Conservation (phyloP, 2,329 filamentous ascomycete genomes). For the Sporothrix euskadiensis region DNA sequence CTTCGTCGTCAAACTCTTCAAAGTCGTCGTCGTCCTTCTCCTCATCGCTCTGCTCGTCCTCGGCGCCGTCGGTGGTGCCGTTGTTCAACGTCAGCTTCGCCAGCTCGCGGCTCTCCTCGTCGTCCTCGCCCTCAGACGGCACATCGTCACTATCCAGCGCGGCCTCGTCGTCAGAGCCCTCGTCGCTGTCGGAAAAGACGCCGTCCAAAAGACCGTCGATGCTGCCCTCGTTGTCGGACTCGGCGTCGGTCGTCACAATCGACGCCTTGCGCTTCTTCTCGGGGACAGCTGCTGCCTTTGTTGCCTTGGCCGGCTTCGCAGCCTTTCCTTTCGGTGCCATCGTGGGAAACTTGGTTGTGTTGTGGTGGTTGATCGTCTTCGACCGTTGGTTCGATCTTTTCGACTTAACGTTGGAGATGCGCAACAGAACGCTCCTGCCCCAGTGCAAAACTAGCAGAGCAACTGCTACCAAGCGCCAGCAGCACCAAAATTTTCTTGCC, state of each 20-base stretch:
- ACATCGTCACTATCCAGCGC: slow-evolving; percentile 44
- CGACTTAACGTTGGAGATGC: neutral
- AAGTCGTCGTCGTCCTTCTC: slow-evolving; percentile 47
- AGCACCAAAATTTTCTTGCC: slow-evolving; percentile 28
- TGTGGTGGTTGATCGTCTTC: slow-evolving; percentile 5
- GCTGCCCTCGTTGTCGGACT: slow-evolving; percentile 62
- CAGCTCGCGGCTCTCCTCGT: slow-evolving; percentile 46
- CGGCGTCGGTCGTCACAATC: slow-evolving; percentile 51
- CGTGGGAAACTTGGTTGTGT: slow-evolving; percentile 28
- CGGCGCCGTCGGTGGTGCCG: slow-evolving; percentile 36
- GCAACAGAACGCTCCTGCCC: neutral
- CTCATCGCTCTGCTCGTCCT: slow-evolving; percentile 51
- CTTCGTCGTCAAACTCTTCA: slow-evolving; percentile 43
- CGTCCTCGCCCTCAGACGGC: slow-evolving; percentile 47
- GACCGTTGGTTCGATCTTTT: slow-evolving; percentile 14
- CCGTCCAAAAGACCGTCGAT: slow-evolving; percentile 55
- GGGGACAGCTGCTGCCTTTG: neutral
- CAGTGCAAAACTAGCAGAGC: slow-evolving; percentile 8
- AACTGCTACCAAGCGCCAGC: neutral
- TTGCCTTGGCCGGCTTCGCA: slow-evolving; percentile 28
- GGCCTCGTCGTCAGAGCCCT: slow-evolving; percentile 55
- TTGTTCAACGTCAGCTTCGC: slow-evolving; percentile 40
- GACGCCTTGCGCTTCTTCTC: slow-evolving; percentile 65
- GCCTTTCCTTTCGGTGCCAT: slow-evolving; percentile 44
- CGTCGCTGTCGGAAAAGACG: slow-evolving; percentile 58